Percentiles rank a stretch among this genome's conserved stretches.
Evolutionary conservation across 768 basidiomycete genomes (phyloP).

Genomic region (Polyporus arcularius): DNA sequence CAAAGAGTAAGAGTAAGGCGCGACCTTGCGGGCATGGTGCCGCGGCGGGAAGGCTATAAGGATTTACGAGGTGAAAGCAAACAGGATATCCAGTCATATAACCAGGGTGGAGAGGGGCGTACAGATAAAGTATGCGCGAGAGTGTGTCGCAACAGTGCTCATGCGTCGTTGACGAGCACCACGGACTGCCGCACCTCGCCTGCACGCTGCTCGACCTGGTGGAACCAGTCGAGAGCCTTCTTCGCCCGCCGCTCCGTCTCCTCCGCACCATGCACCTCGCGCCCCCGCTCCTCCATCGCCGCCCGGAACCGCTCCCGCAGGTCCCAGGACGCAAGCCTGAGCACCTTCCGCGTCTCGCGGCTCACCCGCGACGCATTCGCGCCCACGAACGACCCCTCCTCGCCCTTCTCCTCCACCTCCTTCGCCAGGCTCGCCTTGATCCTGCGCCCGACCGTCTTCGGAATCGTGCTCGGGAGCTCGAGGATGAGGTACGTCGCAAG

Average conservation of each 20-base stretch:
- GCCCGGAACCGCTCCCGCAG: conserved; percentile 76
- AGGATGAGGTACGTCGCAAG: conserved; percentile 78
- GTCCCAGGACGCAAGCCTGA: conserved; percentile 91
- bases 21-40: conserved; percentile 9
- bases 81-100: not conserved
- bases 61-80: conserved; percentile 14
- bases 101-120: too few species aligned
- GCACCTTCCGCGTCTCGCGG: conserved; percentile 90
- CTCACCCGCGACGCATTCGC: conserved; percentile 70
- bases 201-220: conserved; percentile 51
- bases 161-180: conserved; percentile 8
- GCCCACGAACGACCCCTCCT: conserved; percentile 57
- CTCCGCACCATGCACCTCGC: conserved; percentile 78
- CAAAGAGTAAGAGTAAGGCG: not conserved
- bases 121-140: not conserved
- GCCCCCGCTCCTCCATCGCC: conserved; percentile 77
- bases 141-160: not conserved
- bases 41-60: not conserved
- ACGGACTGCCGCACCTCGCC: conserved; percentile 35
- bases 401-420: conserved; percentile 49
- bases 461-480: conserved; percentile 87
- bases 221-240: conserved; percentile 76
- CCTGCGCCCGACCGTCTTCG: conserved; percentile 85
- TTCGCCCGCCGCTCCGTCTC: conserved; percentile 69
- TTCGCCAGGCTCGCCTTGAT: conserved; percentile 65